A percentile compares a stretch with the other conserved stretches of the same genome.
Evolutionary conservation across 2,329 filamentous ascomycete genomes (phyloP).

Genomic region (Bertia moriformis): DNA sequence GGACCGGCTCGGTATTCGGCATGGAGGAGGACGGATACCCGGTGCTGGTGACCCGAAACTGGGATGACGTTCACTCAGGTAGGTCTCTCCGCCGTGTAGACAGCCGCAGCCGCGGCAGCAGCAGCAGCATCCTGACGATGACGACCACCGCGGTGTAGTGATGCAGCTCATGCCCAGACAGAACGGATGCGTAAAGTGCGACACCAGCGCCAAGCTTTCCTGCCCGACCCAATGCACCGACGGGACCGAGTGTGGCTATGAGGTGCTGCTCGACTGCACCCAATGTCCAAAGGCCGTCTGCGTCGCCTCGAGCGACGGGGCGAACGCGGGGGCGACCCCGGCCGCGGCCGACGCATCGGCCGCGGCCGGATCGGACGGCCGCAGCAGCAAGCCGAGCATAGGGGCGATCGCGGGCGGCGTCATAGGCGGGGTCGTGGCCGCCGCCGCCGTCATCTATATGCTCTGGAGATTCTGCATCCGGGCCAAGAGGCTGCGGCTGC

Average conservation of each 20-base stretch:
- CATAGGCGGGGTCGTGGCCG: conserved; percentile 61
- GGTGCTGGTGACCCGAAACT: neutral
- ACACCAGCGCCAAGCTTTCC: neutral
- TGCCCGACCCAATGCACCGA: neutral
- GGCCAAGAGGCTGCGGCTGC: conserved; percentile 57
- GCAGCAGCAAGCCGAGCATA: conserved; percentile 43
- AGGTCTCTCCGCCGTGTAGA: neutral
- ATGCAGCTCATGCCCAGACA: neutral
- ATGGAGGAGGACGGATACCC: neutral
- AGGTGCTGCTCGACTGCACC: neutral
- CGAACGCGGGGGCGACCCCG: neutral
- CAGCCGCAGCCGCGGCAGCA: too few species aligned
- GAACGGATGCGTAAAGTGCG: neutral
- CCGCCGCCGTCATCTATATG: conserved; percentile 61
- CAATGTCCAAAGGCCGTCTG: neutral
- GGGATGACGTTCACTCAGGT: neutral
- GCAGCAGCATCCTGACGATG: too few species aligned
- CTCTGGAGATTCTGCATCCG: conserved; percentile 83
- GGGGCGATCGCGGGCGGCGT: conserved; percentile 88
- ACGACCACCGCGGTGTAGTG: neutral
- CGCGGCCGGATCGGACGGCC: neutral
- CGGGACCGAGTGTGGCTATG: neutral
- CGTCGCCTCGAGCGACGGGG: neutral
- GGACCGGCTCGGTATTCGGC: too few species aligned
- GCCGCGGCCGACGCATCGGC: neutral